Evolutionary conservation across 2,329 filamentous ascomycete species (phyloP).

Genomic region (Diaporthe sp.): DNA sequence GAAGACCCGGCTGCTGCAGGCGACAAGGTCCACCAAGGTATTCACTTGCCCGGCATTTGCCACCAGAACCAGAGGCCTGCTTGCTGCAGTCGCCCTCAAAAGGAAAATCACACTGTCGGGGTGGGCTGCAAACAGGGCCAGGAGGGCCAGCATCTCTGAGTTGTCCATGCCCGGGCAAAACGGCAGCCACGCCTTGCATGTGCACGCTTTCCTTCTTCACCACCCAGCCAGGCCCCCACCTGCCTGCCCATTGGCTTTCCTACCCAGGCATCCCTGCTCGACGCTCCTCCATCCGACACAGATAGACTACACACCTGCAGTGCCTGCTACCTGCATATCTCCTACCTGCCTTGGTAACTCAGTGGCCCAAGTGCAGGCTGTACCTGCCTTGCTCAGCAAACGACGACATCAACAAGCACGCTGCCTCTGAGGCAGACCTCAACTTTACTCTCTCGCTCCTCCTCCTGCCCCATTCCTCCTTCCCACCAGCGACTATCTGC

Average conservation of each 20-base stretch:
- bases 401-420: constrained; percentile 1
- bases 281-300: not conserved
- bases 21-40: not conserved
- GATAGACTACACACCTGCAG: not conserved
- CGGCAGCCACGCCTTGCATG: not conserved
- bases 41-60: not conserved
- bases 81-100: not conserved
- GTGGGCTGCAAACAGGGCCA: not conserved
- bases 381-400: not conserved
- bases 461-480: not conserved
- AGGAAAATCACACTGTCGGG: not conserved
- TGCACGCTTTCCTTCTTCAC: constrained; percentile 8
- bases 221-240: not conserved
- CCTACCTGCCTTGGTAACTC: not conserved
- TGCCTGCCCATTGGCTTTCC: not conserved
- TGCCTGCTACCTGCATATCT: not conserved
- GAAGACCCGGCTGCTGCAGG: not conserved
- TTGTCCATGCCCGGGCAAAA: not conserved
- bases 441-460: not conserved
- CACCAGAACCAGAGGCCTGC: not conserved
- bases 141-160: not conserved
- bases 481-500: not conserved
- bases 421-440: not conserved
- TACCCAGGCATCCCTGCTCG: constrained; percentile 1
- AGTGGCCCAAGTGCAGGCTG: not conserved